Evolutionary conservation across 1,139 yeast species (phyloP).

Genomic region (Debaryomyces subglobosus): DNA sequence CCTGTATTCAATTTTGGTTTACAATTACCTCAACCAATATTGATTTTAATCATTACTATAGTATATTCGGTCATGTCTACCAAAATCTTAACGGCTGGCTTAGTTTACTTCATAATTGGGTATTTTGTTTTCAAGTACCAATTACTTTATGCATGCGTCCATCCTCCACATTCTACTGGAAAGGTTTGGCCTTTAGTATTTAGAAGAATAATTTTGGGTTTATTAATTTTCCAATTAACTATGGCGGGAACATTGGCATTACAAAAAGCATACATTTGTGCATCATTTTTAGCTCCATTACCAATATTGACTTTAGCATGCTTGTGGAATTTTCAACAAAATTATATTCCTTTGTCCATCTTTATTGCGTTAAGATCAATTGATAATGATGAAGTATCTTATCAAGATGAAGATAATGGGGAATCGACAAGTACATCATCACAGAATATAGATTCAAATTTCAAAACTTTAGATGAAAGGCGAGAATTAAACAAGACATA

Average conservation of each 20-base stretch:
- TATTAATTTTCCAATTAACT: slow-evolving; percentile 74
- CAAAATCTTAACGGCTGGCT: slow-evolving; percentile 64
- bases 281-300: slow-evolving; percentile 72
- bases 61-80: slow-evolving; percentile 68
- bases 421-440: slow-evolving; percentile 12
- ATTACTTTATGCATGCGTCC: slow-evolving; percentile 65
- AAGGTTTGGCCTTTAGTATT: slow-evolving; percentile 72
- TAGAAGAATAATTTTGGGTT: slow-evolving; percentile 58
- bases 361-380: slow-evolving; percentile 79
- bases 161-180: slow-evolving; percentile 72
- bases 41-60: slow-evolving; percentile 61
- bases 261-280: slow-evolving; percentile 74
- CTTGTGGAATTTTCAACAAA: slow-evolving; percentile 80
- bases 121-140: slow-evolving; percentile 69
- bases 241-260: slow-evolving; percentile 89
- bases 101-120: slow-evolving; percentile 63
- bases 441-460: slow-evolving; percentile 6
- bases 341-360: slow-evolving; percentile 76
- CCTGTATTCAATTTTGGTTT: slow-evolving; percentile 68
- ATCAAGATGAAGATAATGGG: slow-evolving; percentile 20
- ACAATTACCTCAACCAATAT: slow-evolving; percentile 65
- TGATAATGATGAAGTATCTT: slow-evolving; percentile 22
- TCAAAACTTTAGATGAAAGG: slow-evolving; percentile 62
- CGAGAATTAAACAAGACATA: slow-evolving; percentile 70
- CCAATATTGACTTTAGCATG: slow-evolving; percentile 69